Percentiles rank a stretch among this genome's conserved stretches.
These are phyloP conservation scores for Yamadazyma friedrichii DNA, from an alignment of 1,139 yeast species.

Conservation along the genomic window DNA sequence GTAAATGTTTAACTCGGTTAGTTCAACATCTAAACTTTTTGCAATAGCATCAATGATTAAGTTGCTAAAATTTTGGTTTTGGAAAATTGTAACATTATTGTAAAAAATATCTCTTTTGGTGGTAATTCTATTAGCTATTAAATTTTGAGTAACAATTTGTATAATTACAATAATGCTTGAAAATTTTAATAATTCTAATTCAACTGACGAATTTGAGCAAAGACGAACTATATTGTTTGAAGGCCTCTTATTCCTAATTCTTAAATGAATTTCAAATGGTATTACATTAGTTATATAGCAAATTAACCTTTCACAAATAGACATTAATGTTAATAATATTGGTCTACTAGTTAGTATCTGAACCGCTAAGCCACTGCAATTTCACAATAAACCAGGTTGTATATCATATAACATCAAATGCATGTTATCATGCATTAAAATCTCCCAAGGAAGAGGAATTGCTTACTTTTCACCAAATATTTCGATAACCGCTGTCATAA, in stretches of 20 bases:
- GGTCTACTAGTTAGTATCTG: constrained; percentile 1
- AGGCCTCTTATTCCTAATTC: background rate
- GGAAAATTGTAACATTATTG: constrained; percentile 57
- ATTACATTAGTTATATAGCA: background rate
- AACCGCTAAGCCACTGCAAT: background rate
- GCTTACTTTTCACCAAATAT: constrained; percentile 1
- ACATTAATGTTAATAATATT: too few relatives aligned
- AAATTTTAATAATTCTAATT: constrained; percentile 3
- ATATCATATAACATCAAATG: too few relatives aligned
- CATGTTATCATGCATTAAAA: too few relatives aligned
- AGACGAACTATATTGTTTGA: background rate
- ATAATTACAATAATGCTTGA: background rate
- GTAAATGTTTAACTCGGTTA: constrained; percentile 38
- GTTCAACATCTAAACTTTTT: constrained; percentile 23
- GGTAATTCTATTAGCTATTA: constrained; percentile 20
- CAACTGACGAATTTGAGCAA: background rate
- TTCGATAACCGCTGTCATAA: constrained; percentile 3
- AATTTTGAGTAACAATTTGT: constrained; percentile 6
- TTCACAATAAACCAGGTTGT: background rate
- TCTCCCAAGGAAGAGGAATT: background rate
- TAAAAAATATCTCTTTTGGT: constrained; percentile 69
- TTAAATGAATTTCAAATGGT: constrained; percentile 3
- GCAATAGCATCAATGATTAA: constrained; percentile 33
- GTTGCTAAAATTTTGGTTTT: constrained; percentile 46
- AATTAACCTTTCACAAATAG: background rate